Conservation (phyloP, 768 basidiomycete species). For the Tulasnella sp. region DNA sequence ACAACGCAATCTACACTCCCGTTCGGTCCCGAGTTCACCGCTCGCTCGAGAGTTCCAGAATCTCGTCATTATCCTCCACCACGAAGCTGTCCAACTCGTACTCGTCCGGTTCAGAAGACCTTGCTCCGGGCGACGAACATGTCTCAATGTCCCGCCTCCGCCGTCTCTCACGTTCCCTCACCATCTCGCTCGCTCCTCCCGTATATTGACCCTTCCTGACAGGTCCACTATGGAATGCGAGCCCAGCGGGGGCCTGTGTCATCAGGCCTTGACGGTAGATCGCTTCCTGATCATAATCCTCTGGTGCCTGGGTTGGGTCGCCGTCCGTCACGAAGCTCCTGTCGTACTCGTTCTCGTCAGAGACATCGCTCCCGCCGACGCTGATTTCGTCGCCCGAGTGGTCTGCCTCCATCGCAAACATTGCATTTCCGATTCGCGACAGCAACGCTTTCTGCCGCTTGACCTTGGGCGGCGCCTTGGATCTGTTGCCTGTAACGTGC, state of each 20-base stretch:
- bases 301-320: slow-evolving; percentile 53
- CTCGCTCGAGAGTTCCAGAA: slow-evolving; percentile 7
- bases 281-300: slow-evolving; percentile 61
- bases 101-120: slow-evolving; percentile 44
- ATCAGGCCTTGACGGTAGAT: slow-evolving; percentile 61
- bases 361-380: slow-evolving; percentile 59
- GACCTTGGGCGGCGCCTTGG: not conserved
- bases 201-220: slow-evolving; percentile 25
- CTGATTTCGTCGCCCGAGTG: slow-evolving; percentile 77
- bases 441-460: slow-evolving; percentile 6
- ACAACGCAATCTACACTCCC: too few species aligned
- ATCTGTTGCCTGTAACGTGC: not conserved
- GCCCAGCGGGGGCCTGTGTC: slow-evolving; percentile 51
- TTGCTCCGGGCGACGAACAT: slow-evolving; percentile 53
- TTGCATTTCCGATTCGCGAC: slow-evolving; percentile 17
- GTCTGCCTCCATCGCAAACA: slow-evolving; percentile 57
- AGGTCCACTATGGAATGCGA: slow-evolving; percentile 45
- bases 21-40: too few species aligned
- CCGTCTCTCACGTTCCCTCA: not conserved
- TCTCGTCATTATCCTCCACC: slow-evolving; percentile 54
- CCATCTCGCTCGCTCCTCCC: slow-evolving; percentile 29
- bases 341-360: slow-evolving; percentile 56
- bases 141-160: too few species aligned
- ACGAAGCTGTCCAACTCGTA: slow-evolving; percentile 72
- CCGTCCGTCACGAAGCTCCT: slow-evolving; percentile 51